Evolutionary conservation across 176 grass and related monocot genomes (phyloP).

Genomic region (Olyra latifolia): DNA sequence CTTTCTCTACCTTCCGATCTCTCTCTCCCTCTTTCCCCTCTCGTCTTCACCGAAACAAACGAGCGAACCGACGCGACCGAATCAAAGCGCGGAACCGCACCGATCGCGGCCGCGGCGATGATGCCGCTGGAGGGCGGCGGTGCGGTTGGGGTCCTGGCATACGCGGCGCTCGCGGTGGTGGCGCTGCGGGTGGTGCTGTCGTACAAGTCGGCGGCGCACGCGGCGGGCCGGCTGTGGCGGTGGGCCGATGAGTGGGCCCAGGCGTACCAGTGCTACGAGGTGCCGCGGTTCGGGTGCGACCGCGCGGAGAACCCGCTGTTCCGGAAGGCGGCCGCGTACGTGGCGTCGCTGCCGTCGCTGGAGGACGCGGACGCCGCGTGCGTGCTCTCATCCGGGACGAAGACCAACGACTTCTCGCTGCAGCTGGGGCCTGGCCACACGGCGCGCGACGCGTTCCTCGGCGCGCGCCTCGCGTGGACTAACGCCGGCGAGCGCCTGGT

Average conservation of each 20-base stretch:
- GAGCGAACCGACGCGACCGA: conserved; percentile 35
- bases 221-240: conserved; percentile 56
- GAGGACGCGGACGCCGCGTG: conserved; percentile 71
- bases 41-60: not conserved
- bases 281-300: conserved; percentile 43
- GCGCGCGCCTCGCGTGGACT: conserved; percentile 75
- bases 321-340: conserved; percentile 74
- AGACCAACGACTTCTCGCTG: conserved; percentile 82
- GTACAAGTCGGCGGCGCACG: conserved; percentile 66
- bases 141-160: not conserved
- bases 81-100: conserved; percentile 38
- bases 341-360: conserved; percentile 68
- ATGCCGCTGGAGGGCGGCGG: conserved; percentile 37
- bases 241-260: conserved; percentile 72
- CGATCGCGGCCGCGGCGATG: not conserved
- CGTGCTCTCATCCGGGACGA: conserved; percentile 63
- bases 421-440: conserved; percentile 55
- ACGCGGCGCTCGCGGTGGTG: conserved; percentile 31
- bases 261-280: conserved; percentile 92
- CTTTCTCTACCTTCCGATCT: not conserved
- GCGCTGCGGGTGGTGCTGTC: conserved; percentile 60
- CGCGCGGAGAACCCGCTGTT: conserved; percentile 81
- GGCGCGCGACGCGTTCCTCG: conserved; percentile 69
- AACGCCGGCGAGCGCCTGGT: conserved; percentile 57
- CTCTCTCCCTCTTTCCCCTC: not conserved